These are phyloP conservation scores for Aspergillus sclerotialis DNA, from an alignment of 2,329 filamentous ascomycete species.

Conservation along the genomic window DNA sequence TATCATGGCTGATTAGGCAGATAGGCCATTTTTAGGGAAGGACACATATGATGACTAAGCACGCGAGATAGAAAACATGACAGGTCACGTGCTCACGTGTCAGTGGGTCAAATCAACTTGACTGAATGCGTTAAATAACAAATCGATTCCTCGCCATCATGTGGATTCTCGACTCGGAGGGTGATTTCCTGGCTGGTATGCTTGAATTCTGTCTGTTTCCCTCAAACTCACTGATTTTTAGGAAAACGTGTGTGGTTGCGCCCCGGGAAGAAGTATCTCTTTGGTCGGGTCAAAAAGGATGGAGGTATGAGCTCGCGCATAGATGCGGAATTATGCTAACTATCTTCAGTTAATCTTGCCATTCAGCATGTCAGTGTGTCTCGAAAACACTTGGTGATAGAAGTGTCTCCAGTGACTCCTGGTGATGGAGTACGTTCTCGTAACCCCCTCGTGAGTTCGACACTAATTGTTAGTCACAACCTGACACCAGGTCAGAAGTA, in stretches of 20 bases:
- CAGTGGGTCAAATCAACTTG: too few species aligned
- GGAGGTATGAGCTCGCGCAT: constrained; percentile 43
- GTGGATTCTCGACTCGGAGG: constrained; percentile 57
- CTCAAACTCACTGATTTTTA: constrained; percentile 23
- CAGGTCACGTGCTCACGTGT: constrained; percentile 31
- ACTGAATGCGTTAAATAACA: too few species aligned
- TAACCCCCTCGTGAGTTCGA: neutral
- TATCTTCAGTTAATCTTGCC: constrained; percentile 53
- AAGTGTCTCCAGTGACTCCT: constrained; percentile 57
- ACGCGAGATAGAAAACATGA: constrained; percentile 10
- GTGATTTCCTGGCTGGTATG: constrained; percentile 39
- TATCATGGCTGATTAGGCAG: too few species aligned
- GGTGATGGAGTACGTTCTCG: constrained; percentile 57
- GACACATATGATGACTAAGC: too few species aligned
- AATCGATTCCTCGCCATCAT: constrained; percentile 35
- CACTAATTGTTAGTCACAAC: constrained; percentile 46
- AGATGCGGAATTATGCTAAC: neutral
- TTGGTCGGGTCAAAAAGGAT: constrained; percentile 65
- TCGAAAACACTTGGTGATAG: constrained; percentile 75
- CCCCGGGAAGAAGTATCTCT: constrained; percentile 76
- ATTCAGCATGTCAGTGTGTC: constrained; percentile 81
- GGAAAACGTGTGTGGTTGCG: constrained; percentile 74
- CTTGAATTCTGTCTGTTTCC: constrained; percentile 42
- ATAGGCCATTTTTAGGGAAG: too few species aligned
- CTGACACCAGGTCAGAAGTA: constrained; percentile 61